These are phyloP conservation scores for Glycyrrhiza uralensis DNA, from an alignment of 306 rosid genomes.

Conservation along the genomic window DNA sequence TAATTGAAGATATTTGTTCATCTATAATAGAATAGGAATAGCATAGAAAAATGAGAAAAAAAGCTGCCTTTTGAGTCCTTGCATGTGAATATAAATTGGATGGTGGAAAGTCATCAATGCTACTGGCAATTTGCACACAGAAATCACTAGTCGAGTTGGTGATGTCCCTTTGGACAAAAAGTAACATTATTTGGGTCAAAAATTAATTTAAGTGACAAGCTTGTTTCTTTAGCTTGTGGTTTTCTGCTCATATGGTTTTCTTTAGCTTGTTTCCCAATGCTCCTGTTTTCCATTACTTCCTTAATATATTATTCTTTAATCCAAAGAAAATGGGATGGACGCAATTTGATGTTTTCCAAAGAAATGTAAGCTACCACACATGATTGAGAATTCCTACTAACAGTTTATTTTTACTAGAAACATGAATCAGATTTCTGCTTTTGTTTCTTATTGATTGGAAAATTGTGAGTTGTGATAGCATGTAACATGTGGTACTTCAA, in stretches of 20 bases:
- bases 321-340: neutral
- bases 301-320: neutral
- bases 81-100: neutral
- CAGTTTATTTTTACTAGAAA: neutral
- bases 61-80: neutral
- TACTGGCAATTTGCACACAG: neutral
- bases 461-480: neutral
- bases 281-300: neutral
- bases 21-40: neutral
- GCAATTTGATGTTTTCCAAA: neutral
- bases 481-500: neutral
- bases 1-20: neutral
- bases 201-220: neutral
- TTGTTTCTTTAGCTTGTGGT: neutral
- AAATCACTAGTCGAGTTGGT: neutral
- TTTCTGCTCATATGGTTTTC: neutral
- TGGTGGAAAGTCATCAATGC: neutral
- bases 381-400: neutral
- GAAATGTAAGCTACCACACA: neutral
- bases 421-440: neutral
- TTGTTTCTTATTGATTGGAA: neutral
- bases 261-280: too few species aligned
- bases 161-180: neutral
- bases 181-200: neutral
- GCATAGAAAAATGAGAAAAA: neutral